These are phyloP conservation scores for Rhizopogon sp. DNA, from an alignment of 768 basidiomycete species.

Conservation along the genomic window DNA sequence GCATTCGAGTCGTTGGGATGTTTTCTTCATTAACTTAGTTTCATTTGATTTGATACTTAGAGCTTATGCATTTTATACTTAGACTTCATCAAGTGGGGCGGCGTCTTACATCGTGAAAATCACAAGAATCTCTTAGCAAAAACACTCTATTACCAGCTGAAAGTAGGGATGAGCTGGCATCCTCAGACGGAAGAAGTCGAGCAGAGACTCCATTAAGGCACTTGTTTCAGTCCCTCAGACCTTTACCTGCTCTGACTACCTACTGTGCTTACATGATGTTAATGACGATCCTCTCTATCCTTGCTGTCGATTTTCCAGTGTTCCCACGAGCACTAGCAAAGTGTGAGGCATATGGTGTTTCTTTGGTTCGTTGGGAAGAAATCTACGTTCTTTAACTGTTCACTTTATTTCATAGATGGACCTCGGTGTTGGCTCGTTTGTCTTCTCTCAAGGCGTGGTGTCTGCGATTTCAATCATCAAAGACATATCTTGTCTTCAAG, in stretches of 20 bases:
- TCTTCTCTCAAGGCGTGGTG: constrained; percentile 91
- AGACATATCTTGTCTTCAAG: constrained; percentile 47
- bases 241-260: constrained; percentile 72
- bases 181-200: constrained; percentile 1
- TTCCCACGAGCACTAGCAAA: constrained; percentile 89
- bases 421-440: constrained; percentile 93
- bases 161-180: background rate
- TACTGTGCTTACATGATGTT: constrained; percentile 96
- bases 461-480: constrained; percentile 81
- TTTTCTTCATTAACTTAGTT: no score
- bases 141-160: constrained; percentile 51
- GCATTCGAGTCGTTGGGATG: no score
- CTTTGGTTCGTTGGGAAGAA: constrained; percentile 55
- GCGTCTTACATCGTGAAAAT: no score
- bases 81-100: no score
- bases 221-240: constrained; percentile 19
- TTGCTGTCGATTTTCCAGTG: constrained; percentile 92
- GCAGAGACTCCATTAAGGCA: background rate
- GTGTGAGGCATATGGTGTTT: constrained; percentile 91
- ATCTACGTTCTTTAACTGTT: background rate
- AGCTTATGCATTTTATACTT: no score
- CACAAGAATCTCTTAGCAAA: background rate
- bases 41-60: no score
- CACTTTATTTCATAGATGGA: constrained; percentile 71
- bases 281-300: constrained; percentile 84